These are phyloP conservation scores for Linum lewisii DNA, from an alignment of 345 rosid species.

Conservation along the genomic window DNA sequence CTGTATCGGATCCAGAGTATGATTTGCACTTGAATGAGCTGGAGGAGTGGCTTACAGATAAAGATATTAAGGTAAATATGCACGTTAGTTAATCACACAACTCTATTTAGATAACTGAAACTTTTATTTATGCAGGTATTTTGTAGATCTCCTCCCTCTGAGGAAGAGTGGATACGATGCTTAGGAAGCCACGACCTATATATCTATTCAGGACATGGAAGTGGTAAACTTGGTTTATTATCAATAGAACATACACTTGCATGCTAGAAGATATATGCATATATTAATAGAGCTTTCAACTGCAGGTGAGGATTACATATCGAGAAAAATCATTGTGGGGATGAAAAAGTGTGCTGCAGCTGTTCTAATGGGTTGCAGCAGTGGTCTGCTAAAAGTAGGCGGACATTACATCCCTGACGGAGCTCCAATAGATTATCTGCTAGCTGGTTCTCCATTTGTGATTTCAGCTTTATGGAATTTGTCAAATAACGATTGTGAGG, in stretches of 20 bases:
- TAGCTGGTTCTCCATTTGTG: too few relatives aligned
- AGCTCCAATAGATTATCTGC: too few relatives aligned
- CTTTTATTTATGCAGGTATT: constrained; percentile 45
- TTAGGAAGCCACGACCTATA: constrained; percentile 75
- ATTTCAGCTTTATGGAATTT: too few relatives aligned
- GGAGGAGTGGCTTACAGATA: constrained; percentile 73
- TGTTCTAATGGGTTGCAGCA: constrained; percentile 89
- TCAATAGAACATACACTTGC: not conserved
- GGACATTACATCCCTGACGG: too few relatives aligned
- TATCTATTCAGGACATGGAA: constrained; percentile 89
- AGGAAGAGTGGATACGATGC: constrained; percentile 58
- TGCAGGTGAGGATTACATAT: constrained; percentile 68
- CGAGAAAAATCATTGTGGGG: constrained; percentile 52
- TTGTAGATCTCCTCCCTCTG: constrained; percentile 66
- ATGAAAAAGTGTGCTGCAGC: constrained; percentile 74
- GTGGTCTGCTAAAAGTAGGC: too few relatives aligned
- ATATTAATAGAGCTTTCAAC: not conserved
- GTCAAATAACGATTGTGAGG: too few relatives aligned
- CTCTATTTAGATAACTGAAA: not conserved
- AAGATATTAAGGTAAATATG: constrained; percentile 60
- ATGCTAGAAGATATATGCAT: too few relatives aligned
- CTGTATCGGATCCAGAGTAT: constrained; percentile 81
- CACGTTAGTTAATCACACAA: not conserved
- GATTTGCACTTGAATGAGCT: constrained; percentile 87
- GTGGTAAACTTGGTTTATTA: constrained; percentile 41